Evolutionary conservation across 169 alveolate genomes (phyloP), one percentile per base, ranked within the genome.

Genomic region (Theileria annulata): DNA sequence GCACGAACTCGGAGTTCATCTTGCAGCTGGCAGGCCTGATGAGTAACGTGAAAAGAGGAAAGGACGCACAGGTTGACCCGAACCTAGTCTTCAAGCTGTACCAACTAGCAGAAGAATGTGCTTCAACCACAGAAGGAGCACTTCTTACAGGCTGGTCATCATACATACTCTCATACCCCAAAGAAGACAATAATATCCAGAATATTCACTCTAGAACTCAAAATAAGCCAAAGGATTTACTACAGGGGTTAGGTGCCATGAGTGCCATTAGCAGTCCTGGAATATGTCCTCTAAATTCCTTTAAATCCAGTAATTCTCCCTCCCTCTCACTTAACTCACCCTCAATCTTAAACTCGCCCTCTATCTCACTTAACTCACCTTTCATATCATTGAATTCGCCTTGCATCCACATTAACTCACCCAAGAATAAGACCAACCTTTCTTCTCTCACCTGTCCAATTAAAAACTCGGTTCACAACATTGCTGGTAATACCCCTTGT

Each of bases 21-120:
- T 13, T 51, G 28, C 73, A 81, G 85, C 51, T 81, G 66, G 75
- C 79, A 8, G 75, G 71, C 28, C 56, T 81, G 23, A 17, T 81
- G 85, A 25, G 42, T n/a, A 27, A 28, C 15, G 70, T 69, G 27
- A 68, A 71, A 47, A 56, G 48, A 9, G 51, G 78, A 13, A 75
- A 48, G 27, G 79, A 74, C 25, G 56, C 62, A 23, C 37, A 8
- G 4, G 59, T 81, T 19, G 85, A 81, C 54, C 49, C 25, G 6
- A 56, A 10, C 66, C 8, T 56, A 27, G 66, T 56, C 1, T 56
- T 21, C 66, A 59, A 37, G n/a, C 85, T 81, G 0, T 81, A 66
- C 67, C 63, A 54, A 19, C 42, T 63, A n/a, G 84, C 88, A 8
- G 77, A 70, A 35, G 67, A 49, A 23, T 70, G 47, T 23, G 15